Percentiles rank a stretch among this genome's conserved stretches.
These are phyloP conservation scores for Fusarium begoniae DNA, from an alignment of 2,329 filamentous ascomycete genomes.

Conservation along the genomic window DNA sequence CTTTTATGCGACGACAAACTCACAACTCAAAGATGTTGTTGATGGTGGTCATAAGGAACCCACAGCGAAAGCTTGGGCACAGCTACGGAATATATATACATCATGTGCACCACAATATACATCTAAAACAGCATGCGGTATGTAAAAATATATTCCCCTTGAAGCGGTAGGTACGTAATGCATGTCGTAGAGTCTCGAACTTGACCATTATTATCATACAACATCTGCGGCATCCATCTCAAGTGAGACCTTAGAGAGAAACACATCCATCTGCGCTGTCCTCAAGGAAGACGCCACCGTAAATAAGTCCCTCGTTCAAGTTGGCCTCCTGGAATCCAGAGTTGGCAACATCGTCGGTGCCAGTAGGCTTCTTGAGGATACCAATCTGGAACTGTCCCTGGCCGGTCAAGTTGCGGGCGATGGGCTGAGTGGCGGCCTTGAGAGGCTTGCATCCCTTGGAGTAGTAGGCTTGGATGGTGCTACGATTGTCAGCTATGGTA, in stretches of 20 bases:
- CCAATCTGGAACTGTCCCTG: conserved; percentile 71
- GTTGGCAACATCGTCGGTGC: conserved; percentile 56
- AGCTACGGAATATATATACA: background rate
- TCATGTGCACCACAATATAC: background rate
- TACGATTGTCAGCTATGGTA: conserved; percentile 41
- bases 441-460: conserved; percentile 59
- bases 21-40: no score
- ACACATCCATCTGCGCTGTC: conserved; percentile 55
- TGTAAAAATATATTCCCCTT: background rate
- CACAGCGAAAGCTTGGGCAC: background rate
- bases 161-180: background rate
- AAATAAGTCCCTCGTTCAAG: conserved; percentile 63
- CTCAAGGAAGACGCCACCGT: conserved; percentile 63
- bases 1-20: background rate
- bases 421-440: conserved; percentile 54
- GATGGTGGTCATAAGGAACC: background rate
- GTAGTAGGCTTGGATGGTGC: conserved; percentile 66
- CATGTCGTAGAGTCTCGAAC: background rate
- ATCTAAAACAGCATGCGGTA: background rate
- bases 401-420: conserved; percentile 62
- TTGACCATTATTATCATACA: background rate
- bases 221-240: background rate
- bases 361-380: conserved; percentile 68
- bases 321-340: conserved; percentile 57
- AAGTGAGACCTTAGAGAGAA: conserved; percentile 5